Percentiles rank a stretch among this genome's conserved stretches.
phyloP scores from a whole-genome alignment of 441 rosid species.

The Erodium moschatum region DNA sequence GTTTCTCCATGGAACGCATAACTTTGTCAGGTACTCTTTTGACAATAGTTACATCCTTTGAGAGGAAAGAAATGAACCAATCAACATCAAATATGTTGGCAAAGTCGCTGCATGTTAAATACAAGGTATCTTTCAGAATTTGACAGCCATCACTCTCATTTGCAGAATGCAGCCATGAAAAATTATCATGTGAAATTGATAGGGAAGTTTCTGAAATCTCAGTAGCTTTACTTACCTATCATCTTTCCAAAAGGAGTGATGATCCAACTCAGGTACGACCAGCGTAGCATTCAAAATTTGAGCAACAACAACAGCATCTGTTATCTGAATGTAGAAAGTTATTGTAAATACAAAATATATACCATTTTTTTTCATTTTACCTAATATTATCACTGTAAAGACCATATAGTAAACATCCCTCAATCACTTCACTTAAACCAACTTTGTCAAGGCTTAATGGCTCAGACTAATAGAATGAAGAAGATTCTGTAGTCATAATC shows the following conservation, averaged over 20 bases:
- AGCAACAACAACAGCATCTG: conserved; percentile 94
- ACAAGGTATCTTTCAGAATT: conserved; percentile 9
- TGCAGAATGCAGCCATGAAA: not conserved
- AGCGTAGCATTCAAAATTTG: conserved; percentile 88
- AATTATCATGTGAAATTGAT: conserved; percentile 14
- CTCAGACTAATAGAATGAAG: not conserved
- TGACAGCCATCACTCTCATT: not conserved
- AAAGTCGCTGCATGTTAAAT: conserved; percentile 64
- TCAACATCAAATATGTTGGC: conserved; percentile 77
- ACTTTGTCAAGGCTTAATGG: conserved; percentile 9
- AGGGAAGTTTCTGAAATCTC: not conserved
- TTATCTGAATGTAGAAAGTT: conserved; percentile 48
- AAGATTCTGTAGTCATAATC: not conserved
- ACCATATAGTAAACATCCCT: not conserved
- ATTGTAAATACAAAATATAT: conserved; percentile 14
- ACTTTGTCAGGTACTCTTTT: conserved; percentile 87
- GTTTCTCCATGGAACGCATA: conserved; percentile 90
- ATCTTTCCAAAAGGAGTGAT: conserved; percentile 93
- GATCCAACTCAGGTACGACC: conserved; percentile 92
- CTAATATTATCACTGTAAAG: not conserved
- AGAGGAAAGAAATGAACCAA: conserved; percentile 83
- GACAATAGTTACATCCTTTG: conserved; percentile 79
- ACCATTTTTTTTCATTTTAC: conserved; percentile 6
- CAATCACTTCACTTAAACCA: conserved; percentile 13
- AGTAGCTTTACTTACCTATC: conserved; percentile 49